Evolutionary conservation across 305 asterid species (phyloP), one percentile per base, ranked within the genome.

Genomic region (Stenogyne calaminthoides): DNA sequence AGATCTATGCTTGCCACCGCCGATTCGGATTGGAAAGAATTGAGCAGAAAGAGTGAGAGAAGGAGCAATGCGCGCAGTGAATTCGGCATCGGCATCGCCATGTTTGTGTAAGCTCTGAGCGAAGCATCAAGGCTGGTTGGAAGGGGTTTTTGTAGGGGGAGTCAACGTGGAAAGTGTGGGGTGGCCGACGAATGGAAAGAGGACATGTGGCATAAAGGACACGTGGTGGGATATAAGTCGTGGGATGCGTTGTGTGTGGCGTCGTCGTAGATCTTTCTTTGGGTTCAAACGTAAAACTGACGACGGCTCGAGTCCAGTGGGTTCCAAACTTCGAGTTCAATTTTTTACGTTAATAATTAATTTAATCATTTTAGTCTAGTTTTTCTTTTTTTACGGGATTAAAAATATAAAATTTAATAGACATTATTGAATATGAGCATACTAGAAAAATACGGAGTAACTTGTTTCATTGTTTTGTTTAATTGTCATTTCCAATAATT

Each of bases 1-100:
- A 95, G 98, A 92, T 95, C 99, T 89, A 95, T 85, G 81, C 98
- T 92, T 10, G 92, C 91, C 8, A 95, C 99, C 5, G 99, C 98
- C 62, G 99, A 89, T 84, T 92, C 81, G 22, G 92, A 77, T 9
- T 64, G 81, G 51, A 80, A 65, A 1, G 84, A 78, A 67, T 71
- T 84, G 2, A 80, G 75, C 29, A 80, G 69, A 36, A 87, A 69
- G 51, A 87, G 36, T 5, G 84, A 77, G 12, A 90, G 65, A 29
- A 84, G 27, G 52, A 86, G 88, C 63, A 88, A 47, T 54, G 80
- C 80, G 75, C 79, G 82, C 37, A 77, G 60, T 25, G 82, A 64
- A 40, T 59, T 69, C 71, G 76, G 71, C 67, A 58, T 61, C 84
- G 76, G 85, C 85, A 56, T 63, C 85, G 77, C 87, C 86, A 77